These are phyloP conservation scores for Diaporthe aspalathi DNA, from an alignment of 2,329 filamentous ascomycete genomes.

Conservation along the genomic window DNA sequence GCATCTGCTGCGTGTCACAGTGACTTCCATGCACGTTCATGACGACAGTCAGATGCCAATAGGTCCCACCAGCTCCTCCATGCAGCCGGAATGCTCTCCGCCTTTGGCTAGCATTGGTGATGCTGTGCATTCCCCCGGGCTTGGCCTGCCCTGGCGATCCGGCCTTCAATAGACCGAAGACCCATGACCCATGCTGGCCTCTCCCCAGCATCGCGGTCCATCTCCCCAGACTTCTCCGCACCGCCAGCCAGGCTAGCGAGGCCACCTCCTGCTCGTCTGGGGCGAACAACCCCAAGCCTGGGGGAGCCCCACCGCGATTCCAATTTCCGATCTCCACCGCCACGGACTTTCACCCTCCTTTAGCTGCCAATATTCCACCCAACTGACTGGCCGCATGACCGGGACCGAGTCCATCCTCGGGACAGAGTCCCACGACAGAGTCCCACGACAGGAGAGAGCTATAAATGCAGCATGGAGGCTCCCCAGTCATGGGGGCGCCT, in stretches of 20 bases:
- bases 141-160: conserved; percentile 27
- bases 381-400: conserved; percentile 7
- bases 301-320: conserved; percentile 21
- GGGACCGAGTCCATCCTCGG: conserved; percentile 8
- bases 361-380: conserved; percentile 25
- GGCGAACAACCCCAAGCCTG: conserved; percentile 12
- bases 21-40: background rate
- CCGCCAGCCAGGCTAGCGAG: conserved; percentile 8
- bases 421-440: conserved; percentile 6
- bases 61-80: background rate
- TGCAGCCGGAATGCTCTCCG: too few species aligned
- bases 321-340: conserved; percentile 23
- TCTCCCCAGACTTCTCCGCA: conserved; percentile 29
- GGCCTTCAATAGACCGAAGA: conserved; percentile 29
- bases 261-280: conserved; percentile 17
- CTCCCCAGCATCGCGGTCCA: conserved; percentile 19
- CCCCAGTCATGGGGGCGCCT: background rate
- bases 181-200: conserved; percentile 12
- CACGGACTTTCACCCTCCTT: conserved; percentile 16
- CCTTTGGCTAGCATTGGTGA: background rate
- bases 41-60: background rate
- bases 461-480: conserved; percentile 8
- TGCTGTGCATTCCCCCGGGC: background rate
- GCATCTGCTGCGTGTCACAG: background rate
- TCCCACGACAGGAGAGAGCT: background rate